Percentiles rank a stretch among this genome's conserved stretches.
Evolutionary conservation across 2,329 filamentous ascomycete genomes (phyloP).

Genomic region (Lecanoromycetidae sp.): DNA sequence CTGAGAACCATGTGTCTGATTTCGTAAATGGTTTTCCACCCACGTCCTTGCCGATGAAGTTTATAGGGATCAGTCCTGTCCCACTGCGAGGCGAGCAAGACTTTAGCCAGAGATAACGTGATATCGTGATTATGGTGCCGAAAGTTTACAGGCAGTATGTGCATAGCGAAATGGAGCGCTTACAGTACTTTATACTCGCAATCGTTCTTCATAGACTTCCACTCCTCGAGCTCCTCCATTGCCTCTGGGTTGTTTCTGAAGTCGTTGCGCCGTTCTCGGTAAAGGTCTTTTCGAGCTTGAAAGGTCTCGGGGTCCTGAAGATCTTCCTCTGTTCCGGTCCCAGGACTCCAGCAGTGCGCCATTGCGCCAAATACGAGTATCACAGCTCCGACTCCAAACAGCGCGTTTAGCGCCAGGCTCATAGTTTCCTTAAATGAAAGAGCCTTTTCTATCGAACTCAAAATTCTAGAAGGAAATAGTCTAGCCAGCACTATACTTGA

Average conservation of each 20-base stretch:
- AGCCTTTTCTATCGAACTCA: no score
- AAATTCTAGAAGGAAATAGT: no score
- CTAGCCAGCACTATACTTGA: background rate
- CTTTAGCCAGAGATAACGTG: background rate
- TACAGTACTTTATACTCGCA: slow-evolving; percentile 15
- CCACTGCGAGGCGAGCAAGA: background rate
- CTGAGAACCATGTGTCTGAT: slow-evolving; percentile 17
- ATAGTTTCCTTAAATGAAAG: background rate
- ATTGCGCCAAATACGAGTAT: background rate
- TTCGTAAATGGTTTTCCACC: slow-evolving; percentile 3
- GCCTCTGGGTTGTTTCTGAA: slow-evolving; percentile 8
- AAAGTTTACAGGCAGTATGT: background rate
- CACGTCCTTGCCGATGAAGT: slow-evolving; percentile 3
- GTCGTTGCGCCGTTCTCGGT: slow-evolving; percentile 11
- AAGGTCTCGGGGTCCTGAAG: background rate
- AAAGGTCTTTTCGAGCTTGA: slow-evolving; percentile 7
- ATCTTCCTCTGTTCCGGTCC: background rate
- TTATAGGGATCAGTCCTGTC: slow-evolving; percentile 12
- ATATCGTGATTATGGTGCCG: no score
- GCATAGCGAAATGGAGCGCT: background rate
- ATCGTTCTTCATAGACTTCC: slow-evolving; percentile 8
- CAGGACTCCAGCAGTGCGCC: background rate
- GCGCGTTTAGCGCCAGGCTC: background rate
- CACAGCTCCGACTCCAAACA: background rate
- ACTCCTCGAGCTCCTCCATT: slow-evolving; percentile 11